Base-by-base conservation (phyloP, 768 basidiomycete genomes). In the Lentinula sp. region DNA sequence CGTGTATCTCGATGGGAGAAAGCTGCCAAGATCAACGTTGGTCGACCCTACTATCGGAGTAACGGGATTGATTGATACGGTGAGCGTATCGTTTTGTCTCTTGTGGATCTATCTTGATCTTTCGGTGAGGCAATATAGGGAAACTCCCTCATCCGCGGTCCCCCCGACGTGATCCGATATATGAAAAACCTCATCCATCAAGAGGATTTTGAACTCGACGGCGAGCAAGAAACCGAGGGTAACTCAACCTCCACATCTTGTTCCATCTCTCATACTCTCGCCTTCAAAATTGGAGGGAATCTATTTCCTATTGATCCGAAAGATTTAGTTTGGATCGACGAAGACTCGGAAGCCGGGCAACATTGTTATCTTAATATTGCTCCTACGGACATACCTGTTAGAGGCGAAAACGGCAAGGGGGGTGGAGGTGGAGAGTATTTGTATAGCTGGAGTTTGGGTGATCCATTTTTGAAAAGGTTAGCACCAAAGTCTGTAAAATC, bases 361-460 rank as follows among this genome's bases (percentile, higher is more conserved):
- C 65, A 69, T 0, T 93, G 90, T 66, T 66, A 63, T 10, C 71
- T 85, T 1, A 88, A 83, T 57, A 64, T 91, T 18, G 84, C 78
- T 2, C 57, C 76, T 6, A 91, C 89, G 31, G 89, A 91, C 66
- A 74, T 86, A 2, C 90, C 89, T 5, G n/a, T 18, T 32, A 13
- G 45, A 39, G 31, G 56, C 10, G 23, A 8, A 31, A 28, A 28
- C 28, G 28, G 28, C 28, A 28, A 28, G 28, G 18, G 21, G 0
- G 67, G 65, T 9, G 71, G 67, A 10, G 82, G 82, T 5, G 67
- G 72, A 49, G 82, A 83, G 3, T 89, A 85, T 65, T 69, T 87
- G 51, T 90, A 88, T 65, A 85, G 84, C 65, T 92, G 90, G 89
- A 90, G 84, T 71, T 72, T 92, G 34, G 90, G 90, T 2, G 82